Evolutionary conservation across 208 protist species (phyloP).

Genomic region (Angomonas deanei): DNA sequence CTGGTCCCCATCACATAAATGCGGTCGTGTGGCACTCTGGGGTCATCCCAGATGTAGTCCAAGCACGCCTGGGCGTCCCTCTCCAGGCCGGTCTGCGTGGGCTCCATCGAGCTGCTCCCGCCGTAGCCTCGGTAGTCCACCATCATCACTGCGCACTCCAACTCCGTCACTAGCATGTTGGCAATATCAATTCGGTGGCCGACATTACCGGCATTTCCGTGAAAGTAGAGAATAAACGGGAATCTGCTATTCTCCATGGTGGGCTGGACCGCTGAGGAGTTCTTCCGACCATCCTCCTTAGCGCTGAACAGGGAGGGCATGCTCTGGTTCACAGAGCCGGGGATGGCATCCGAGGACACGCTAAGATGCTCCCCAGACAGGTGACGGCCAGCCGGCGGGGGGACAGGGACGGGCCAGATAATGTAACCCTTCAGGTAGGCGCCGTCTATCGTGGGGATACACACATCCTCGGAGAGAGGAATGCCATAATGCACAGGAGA

Average conservation of each 20-base stretch:
- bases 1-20: slow-evolving; percentile 88
- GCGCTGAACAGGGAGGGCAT: neutral
- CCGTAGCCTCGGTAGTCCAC: slow-evolving; percentile 91
- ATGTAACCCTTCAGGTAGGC: slow-evolving; percentile 68
- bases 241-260: too few relatives aligned
- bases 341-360: neutral
- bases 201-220: slow-evolving; percentile 91
- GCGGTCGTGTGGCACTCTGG: slow-evolving; percentile 50
- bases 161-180: slow-evolving; percentile 28
- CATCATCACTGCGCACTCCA: slow-evolving; percentile 79
- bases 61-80: slow-evolving; percentile 82
- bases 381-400: slow-evolving; percentile 2
- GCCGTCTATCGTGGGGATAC: slow-evolving; percentile 59
- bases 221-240: slow-evolving; percentile 76
- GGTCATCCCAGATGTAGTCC: slow-evolving; percentile 57
- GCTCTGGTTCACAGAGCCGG: neutral
- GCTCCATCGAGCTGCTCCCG: slow-evolving; percentile 38
- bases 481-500: slow-evolving; percentile 47
- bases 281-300: neutral
- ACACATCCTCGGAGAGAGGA: slow-evolving; percentile 47
- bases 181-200: slow-evolving; percentile 80
- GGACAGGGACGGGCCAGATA: slow-evolving; percentile 46
- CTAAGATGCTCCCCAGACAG: neutral
- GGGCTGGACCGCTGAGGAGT: neutral
- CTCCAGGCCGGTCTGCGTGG: slow-evolving; percentile 70